A percentile compares a stretch with the other conserved stretches of the same genome.
Evolutionary conservation across 2,329 filamentous ascomycete species (phyloP).

Genomic region (Nigrospora oryzae): DNA sequence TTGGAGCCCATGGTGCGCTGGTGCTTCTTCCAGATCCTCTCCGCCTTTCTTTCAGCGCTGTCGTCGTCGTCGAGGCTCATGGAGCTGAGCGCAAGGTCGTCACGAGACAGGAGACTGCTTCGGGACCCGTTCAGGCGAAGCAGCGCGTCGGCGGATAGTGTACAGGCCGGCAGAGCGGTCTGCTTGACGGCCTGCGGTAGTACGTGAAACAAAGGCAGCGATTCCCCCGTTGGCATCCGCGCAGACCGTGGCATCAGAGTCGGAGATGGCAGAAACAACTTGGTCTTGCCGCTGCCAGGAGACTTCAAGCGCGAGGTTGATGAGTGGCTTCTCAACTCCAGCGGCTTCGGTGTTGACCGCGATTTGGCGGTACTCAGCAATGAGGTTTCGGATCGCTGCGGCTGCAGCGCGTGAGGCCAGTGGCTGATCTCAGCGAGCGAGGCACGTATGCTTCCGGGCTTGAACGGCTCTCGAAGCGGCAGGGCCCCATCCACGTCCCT

Average conservation of each 20-base stretch:
- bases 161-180: slow-evolving; percentile 59
- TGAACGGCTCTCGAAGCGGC: slow-evolving; percentile 19
- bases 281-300: slow-evolving; percentile 7
- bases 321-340: slow-evolving; percentile 3
- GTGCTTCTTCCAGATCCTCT: slow-evolving; percentile 37
- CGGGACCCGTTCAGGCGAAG: slow-evolving; percentile 51
- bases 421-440: slow-evolving; percentile 36
- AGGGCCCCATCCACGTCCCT: slow-evolving; percentile 17
- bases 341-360: slow-evolving; percentile 4
- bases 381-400: slow-evolving; percentile 25
- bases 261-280: neutral
- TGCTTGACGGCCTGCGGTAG: slow-evolving; percentile 79
- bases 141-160: slow-evolving; percentile 60
- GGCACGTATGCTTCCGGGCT: slow-evolving; percentile 30
- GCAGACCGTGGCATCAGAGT: neutral
- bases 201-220: slow-evolving; percentile 76
- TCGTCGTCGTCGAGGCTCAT: slow-evolving; percentile 17
- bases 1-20: slow-evolving; percentile 30
- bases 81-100: slow-evolving; percentile 20
- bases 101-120: slow-evolving; percentile 26
- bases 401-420: slow-evolving; percentile 30
- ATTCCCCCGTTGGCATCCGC: slow-evolving; percentile 40
- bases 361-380: slow-evolving; percentile 9
- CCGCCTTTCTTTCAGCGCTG: slow-evolving; percentile 23
- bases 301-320: slow-evolving; percentile 5